Evolutionary conservation across 805 yeast species (phyloP), one percentile per base, ranked within the genome.

Genomic region (Yueomyces sinensis): DNA sequence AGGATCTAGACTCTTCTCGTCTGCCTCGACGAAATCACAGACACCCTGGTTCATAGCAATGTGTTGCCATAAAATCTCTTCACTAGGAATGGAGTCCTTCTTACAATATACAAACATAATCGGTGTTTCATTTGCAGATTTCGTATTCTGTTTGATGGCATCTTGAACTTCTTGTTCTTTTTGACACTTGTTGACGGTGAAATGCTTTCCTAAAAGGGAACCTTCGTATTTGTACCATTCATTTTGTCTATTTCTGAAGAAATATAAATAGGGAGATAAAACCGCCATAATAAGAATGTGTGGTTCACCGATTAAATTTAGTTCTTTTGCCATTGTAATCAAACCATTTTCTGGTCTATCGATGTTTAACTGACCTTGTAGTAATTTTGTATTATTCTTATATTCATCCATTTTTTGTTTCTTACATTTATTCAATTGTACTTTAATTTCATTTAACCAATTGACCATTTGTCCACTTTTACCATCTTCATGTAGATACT

Each of bases 181-280:
- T 13, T 44, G 29, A 19, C 37, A 32, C 14, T 43, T 37, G 13
- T 43, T 43, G 6, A 44, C 37, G 23, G 43, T 40, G 20, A 40
- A 41, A 20, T 47, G 49, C 3, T 44, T 38, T 3, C 41, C 44
- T 13, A 36, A 18, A 2, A 35, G 27, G 27, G 41, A 39, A 13
- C 41, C 32, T 31, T 39, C 43, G 4, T 48, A 44, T n/a, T 40
- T 34, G 17, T 38, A 36, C 56, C 56, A 52, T 6, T 34, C 35
- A 1, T 44, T 48, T 13, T 37, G 32, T 13, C 44, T 41, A 16
- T 44, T 38, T 24, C 51, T 41, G 11, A 44, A 36, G 29, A 39
- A 50, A 34, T 55, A 55, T 30, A 45, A 32, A 25, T 45, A 41
- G 4, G 60, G 57, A 3, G 59, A 52, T 13, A 54, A 31, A 4